phyloP scores from a whole-genome alignment of 495 filamentous ascomycete species.

The Xylaria bambusicola region DNA sequence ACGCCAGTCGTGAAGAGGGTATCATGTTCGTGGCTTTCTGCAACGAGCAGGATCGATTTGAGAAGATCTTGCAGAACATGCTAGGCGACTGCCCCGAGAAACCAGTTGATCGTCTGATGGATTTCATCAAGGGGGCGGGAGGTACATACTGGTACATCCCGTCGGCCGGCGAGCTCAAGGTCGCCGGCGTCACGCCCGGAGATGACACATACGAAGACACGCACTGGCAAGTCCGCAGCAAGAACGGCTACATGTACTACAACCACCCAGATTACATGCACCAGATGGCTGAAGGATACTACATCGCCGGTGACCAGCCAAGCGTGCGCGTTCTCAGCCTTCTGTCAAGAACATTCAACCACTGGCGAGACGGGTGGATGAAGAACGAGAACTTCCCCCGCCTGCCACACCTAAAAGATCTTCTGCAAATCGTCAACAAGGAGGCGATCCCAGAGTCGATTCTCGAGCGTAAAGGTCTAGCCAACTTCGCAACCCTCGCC shows the following conservation, averaged over 20 bases:
- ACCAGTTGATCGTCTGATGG: conserved; percentile 24
- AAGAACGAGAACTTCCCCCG: conserved; percentile 12
- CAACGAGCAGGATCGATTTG: conserved; percentile 29
- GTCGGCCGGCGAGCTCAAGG: conserved; percentile 15
- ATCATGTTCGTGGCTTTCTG: conserved; percentile 29
- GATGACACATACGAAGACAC: conserved; percentile 19
- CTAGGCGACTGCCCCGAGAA: conserved; percentile 20
- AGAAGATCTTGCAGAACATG: conserved; percentile 24
- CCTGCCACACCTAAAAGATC: conserved; percentile 16
- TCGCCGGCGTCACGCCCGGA: conserved; percentile 11
- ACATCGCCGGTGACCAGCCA: conserved; percentile 7
- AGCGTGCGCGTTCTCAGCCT: conserved; percentile 17
- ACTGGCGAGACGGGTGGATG: conserved; percentile 22
- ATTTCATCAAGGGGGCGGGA: conserved; percentile 10
- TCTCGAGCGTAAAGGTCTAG: conserved; percentile 16
- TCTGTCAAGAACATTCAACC: conserved; percentile 16
- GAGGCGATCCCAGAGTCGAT: conserved; percentile 11
- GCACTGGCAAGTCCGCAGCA: conserved; percentile 16
- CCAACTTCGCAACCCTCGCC: conserved; percentile 11
- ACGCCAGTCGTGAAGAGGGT: conserved; percentile 23
- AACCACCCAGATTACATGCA: conserved; percentile 21
- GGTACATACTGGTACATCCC: conserved; percentile 20
- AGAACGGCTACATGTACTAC: conserved; percentile 17
- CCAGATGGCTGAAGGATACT: conserved; percentile 15
- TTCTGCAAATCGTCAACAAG: conserved; percentile 1